Evolutionary conservation across 192 early-diverging fungal species (phyloP), one percentile per base, ranked within the genome.

Genomic region (Coemansia sp.): DNA sequence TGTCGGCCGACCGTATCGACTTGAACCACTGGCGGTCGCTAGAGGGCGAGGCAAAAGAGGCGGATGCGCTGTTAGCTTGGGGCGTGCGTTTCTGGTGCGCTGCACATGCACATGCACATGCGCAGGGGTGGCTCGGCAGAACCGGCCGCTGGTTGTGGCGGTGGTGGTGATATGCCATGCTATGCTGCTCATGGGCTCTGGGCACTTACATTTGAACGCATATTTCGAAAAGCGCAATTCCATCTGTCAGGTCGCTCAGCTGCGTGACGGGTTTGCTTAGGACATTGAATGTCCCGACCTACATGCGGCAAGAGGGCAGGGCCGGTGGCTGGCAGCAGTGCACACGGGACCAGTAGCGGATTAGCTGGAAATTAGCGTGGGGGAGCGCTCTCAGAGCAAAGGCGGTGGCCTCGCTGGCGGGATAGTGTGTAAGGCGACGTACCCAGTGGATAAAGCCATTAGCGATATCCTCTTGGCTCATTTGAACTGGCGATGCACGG

Each of bases 1-100:
- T 79, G 42, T 89, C 87, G 9, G 81, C 71, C 2, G 82, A 74
- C 7, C 83, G 80, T 27, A 83, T 77, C 11, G 80, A 60, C 51
- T 91, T 93, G 84, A 98, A 96, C 92, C 92, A 97, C 36, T 82
- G 79, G 14, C 86, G 71, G 71, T 97, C 93, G 58, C 94, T 95
- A 64, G 45, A 41, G 10, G 30, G 37, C 11, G n/a, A n/a, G n/a
- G n/a, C n/a, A n/a, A n/a, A n/a, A n/a, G n/a, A n/a, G n/a, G n/a
- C n/a, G n/a, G n/a, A n/a, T n/a, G n/a, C n/a, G n/a, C n/a, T n/a
- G n/a, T n/a, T n/a, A n/a, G n/a, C n/a, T n/a, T n/a, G n/a, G n/a
- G n/a, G n/a, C n/a, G n/a, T n/a, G n/a, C n/a, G n/a, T n/a, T n/a
- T n/a, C n/a, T n/a, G n/a, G n/a, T n/a, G n/a, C n/a, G n/a, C n/a